phyloP scores from a whole-genome alignment of 805 yeast genomes.

The Soucietia sequanensis region DNA sequence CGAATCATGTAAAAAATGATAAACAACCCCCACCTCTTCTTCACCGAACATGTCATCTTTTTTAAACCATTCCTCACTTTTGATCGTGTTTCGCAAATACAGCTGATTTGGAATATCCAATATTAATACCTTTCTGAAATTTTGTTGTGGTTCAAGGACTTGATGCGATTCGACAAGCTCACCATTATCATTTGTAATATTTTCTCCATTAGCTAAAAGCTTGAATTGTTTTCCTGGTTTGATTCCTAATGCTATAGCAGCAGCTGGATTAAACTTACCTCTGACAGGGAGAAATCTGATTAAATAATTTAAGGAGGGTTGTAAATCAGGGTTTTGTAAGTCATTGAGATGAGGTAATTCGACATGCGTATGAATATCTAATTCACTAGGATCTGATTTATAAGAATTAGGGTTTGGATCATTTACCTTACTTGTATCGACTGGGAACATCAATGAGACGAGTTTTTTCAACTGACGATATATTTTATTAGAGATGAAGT shows the following conservation, averaged over 20 bases:
- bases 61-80: constrained; percentile 30
- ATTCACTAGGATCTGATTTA: constrained; percentile 34
- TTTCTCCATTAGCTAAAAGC: constrained; percentile 55
- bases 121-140: constrained; percentile 59
- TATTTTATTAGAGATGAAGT: background rate
- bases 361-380: constrained; percentile 39
- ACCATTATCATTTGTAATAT: constrained; percentile 61
- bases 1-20: constrained; percentile 72
- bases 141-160: constrained; percentile 63
- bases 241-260: constrained; percentile 68
- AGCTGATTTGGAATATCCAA: constrained; percentile 66
- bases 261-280: constrained; percentile 70
- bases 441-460: constrained; percentile 57
- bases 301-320: constrained; percentile 63
- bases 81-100: constrained; percentile 37
- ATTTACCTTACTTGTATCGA: constrained; percentile 41
- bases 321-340: constrained; percentile 26
- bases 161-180: constrained; percentile 60
- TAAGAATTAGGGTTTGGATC: constrained; percentile 36
- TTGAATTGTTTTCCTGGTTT: constrained; percentile 62
- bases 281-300: constrained; percentile 63
- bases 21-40: constrained; percentile 53
- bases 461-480: constrained; percentile 31
- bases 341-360: constrained; percentile 23
- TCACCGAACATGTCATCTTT: constrained; percentile 25